Evolutionary conservation across 345 rosid genomes (phyloP).

Genomic region (Lenwebbia sp.): DNA sequence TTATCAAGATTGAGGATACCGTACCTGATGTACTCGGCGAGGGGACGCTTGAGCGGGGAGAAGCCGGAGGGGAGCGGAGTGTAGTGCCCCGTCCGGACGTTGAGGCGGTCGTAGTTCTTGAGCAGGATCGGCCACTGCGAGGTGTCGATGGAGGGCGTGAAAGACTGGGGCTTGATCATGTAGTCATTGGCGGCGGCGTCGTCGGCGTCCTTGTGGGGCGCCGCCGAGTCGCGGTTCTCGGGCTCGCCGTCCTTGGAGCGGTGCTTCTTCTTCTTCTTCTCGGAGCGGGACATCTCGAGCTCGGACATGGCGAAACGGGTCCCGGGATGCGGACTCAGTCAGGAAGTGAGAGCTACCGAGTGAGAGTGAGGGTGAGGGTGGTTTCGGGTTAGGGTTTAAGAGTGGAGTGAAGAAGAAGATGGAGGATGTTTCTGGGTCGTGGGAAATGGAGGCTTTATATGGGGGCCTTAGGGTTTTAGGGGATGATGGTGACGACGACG

Average conservation of each 20-base stretch:
- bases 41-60: conserved; percentile 91
- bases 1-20: conserved; percentile 85
- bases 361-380: not conserved
- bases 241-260: conserved; percentile 2
- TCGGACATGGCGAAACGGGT: conserved; percentile 38
- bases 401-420: not conserved
- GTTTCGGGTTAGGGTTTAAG: too few relatives aligned
- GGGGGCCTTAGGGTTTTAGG: not conserved
- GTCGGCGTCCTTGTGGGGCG: conserved; percentile 13
- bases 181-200: conserved; percentile 20
- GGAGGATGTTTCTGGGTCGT: not conserved
- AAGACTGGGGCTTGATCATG: conserved; percentile 78
- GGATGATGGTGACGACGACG: not conserved
- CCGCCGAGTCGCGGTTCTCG: not conserved
- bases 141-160: conserved; percentile 73
- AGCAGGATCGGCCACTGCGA: conserved; percentile 90
- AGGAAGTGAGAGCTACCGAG: not conserved
- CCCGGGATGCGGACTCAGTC: not conserved
- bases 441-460: not conserved
- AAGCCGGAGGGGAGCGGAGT: conserved; percentile 76
- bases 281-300: conserved; percentile 44
- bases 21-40: conserved; percentile 70
- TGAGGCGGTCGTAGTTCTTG: conserved; percentile 88
- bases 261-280: conserved; percentile 23
- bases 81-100: conserved; percentile 94